Base-by-base conservation (phyloP, 2,329 filamentous ascomycete species). In the Phoma sp. region DNA sequence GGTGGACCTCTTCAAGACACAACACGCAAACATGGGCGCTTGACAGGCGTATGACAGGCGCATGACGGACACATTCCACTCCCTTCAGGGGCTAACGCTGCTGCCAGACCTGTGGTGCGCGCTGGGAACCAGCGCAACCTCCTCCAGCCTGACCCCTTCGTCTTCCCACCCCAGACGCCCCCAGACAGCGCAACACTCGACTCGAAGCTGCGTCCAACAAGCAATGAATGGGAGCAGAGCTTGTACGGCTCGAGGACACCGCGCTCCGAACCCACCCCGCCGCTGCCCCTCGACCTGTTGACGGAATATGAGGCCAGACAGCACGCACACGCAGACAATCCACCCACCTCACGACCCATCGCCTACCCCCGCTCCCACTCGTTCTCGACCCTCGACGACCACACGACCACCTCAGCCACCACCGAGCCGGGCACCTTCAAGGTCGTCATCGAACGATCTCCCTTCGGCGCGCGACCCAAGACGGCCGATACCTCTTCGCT, bases 381-480 rank as follows among this genome's bases (percentile, higher is more conserved):
- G 0, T 90, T 92, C 69, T 92, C 90, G 31, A 93, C 89, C 6
- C 78, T 89, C 50, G 88, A 88, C 43, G 90, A 92, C 61, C 81
- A 83, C 56, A 75, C 77, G 24, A 62, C 65, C 37, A 62, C 64
- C 39, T 69, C 77, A 47, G 81, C 80, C 59, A 82, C 81, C 63
- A 80, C 81, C 19, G 87, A 89, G 55, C 81, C 82, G 3, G 89
- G 88, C 31, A 89, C 86, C 52, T 88, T 95, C 75, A 92, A 89
- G 71, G 87, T 96, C 33, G 83, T 94, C 57, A 94, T 96, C 67
- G 89, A 92, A 46, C 84, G 90, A 59, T 85, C 90, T 9, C 58
- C 68, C 24, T 82, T 85, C 39, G 84, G 85, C 27, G 37, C 22
- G 13, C 82, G 85, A 47, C 84, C 87, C 24, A 88, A 83, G 69